Conservation (phyloP, 2,329 filamentous ascomycete genomes). For the Aspergillus floridensis region DNA sequence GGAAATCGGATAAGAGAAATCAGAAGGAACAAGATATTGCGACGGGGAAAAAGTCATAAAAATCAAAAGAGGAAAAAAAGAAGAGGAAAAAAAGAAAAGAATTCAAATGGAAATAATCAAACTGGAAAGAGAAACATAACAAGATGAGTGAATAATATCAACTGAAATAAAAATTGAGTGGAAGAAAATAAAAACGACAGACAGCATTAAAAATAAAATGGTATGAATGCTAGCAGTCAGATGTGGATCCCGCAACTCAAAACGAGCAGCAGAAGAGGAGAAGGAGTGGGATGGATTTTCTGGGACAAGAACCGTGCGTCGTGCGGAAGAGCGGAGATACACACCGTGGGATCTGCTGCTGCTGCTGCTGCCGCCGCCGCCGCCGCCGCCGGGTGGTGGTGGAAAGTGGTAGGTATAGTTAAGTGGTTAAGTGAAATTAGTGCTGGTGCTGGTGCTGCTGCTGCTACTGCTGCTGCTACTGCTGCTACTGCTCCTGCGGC, state of each 20-base stretch:
- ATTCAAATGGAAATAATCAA: not conserved
- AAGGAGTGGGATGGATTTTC: slow-evolving; percentile 13
- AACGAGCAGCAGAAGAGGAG: slow-evolving; percentile 4
- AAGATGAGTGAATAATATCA: not conserved
- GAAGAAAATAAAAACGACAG: not conserved
- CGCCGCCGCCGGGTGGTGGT: not conserved
- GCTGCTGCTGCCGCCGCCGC: slow-evolving; percentile 1
- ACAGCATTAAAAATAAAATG: not conserved
- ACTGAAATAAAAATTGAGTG: not conserved
- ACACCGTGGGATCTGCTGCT: slow-evolving; percentile 14
- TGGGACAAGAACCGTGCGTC: slow-evolving; percentile 18
- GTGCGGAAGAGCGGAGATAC: slow-evolving; percentile 19
- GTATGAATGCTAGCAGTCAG: slow-evolving; percentile 1
- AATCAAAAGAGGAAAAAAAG: not conserved
- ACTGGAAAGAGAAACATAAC: not conserved
- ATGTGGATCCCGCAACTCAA: slow-evolving; percentile 16
- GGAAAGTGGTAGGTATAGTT: not conserved
- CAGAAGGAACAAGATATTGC: slow-evolving; percentile 11
- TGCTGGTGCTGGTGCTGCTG: not conserved
- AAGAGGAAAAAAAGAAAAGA: not conserved
- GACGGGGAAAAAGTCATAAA: not conserved
- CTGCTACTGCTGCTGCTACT: no score
- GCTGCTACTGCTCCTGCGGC: not conserved
- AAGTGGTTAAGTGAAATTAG: no score
- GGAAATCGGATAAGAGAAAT: slow-evolving; percentile 4